Conservation (phyloP, 2,329 filamentous ascomycete genomes). For the Diaporthe batatas region DNA sequence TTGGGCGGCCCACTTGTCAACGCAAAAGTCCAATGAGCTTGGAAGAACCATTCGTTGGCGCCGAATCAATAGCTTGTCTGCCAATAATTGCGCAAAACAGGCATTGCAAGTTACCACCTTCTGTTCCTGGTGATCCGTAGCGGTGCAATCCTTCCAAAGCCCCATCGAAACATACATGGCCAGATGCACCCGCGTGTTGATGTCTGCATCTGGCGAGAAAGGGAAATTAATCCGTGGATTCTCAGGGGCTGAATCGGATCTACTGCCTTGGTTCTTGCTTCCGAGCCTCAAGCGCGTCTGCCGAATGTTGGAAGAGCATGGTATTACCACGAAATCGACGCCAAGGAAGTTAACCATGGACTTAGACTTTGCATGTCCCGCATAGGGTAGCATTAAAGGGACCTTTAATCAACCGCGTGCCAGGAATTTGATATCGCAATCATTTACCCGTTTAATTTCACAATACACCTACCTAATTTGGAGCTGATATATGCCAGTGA, state of each 20-base stretch:
- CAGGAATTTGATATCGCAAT: conserved; percentile 8
- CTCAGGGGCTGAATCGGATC: neutral
- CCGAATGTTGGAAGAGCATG: neutral
- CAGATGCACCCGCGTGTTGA: neutral
- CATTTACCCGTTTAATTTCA: neutral
- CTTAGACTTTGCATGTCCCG: neutral
- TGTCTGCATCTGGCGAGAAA: neutral
- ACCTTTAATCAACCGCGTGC: neutral
- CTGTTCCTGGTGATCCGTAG: neutral
- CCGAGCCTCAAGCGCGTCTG: neutral
- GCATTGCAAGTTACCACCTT: conserved; percentile 5
- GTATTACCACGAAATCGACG: neutral
- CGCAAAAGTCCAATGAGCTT: neutral
- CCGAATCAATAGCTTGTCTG: conserved; percentile 7
- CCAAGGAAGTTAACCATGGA: neutral
- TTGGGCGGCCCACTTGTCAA: neutral
- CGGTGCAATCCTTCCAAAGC: too few relatives aligned
- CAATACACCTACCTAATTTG: neutral
- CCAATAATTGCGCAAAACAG: neutral
- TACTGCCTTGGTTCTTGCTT: too few relatives aligned
- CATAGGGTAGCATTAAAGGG: conserved; percentile 2
- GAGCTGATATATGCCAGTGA: neutral
- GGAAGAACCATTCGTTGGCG: neutral
- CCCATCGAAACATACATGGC: neutral
- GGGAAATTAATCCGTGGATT: neutral